Evolutionary conservation across 2,329 filamentous ascomycete genomes (phyloP).

Genomic region (Diaporthe velutina): DNA sequence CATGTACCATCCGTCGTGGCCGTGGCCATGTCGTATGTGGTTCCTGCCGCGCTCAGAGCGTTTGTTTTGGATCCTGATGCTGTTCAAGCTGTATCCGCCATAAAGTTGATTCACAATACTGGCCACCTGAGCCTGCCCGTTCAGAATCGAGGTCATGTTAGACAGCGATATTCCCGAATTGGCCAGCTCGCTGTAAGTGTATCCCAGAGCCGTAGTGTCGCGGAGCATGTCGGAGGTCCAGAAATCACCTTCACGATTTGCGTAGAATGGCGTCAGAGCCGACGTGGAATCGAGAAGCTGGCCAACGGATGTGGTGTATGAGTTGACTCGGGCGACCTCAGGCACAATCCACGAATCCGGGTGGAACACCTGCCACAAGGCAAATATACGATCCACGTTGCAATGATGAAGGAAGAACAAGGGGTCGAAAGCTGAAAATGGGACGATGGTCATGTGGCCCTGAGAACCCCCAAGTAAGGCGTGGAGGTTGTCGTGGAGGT

Average conservation of each 20-base stretch:
- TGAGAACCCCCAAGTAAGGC: slow-evolving; percentile 67
- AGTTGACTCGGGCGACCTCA: slow-evolving; percentile 65
- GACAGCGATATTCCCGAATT: slow-evolving; percentile 43
- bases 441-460: slow-evolving; percentile 78
- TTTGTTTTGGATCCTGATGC: slow-evolving; percentile 44
- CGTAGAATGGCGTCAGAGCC: slow-evolving; percentile 76
- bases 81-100: slow-evolving; percentile 59
- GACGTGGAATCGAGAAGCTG: slow-evolving; percentile 67
- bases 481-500: slow-evolving; percentile 74
- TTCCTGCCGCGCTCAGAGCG: slow-evolving; percentile 26
- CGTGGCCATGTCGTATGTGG: slow-evolving; percentile 12
- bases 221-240: slow-evolving; percentile 77
- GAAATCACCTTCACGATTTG: slow-evolving; percentile 68
- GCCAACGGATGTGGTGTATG: slow-evolving; percentile 71
- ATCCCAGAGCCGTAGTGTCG: slow-evolving; percentile 73
- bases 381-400: slow-evolving; percentile 81
- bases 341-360: slow-evolving; percentile 75
- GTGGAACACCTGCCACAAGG: slow-evolving; percentile 83
- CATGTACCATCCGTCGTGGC: slow-evolving; percentile 30
- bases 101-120: slow-evolving; percentile 72
- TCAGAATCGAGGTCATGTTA: slow-evolving; percentile 51
- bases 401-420: slow-evolving; percentile 83
- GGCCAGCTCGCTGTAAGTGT: slow-evolving; percentile 78
- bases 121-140: slow-evolving; percentile 57
- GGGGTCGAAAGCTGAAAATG: slow-evolving; percentile 83